Base-by-base conservation (phyloP, 495 filamentous ascomycete species). In the Podospora didyma region DNA sequence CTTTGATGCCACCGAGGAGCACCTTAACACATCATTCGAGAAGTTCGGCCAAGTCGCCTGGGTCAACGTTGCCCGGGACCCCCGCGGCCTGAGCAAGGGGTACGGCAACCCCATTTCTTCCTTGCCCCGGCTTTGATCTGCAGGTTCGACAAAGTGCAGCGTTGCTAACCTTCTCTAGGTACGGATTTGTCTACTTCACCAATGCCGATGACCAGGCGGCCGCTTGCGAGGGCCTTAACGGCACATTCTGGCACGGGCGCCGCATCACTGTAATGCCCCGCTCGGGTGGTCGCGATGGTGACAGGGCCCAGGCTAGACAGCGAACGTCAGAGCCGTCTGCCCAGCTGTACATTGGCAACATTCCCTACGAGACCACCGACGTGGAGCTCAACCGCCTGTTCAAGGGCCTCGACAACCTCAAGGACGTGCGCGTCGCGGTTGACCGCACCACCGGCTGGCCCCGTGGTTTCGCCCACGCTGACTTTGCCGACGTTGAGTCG, bases 331-430 rank as follows among this genome's bases (percentile, higher is more conserved):
- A 53, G 21, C 35, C n/a, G 48, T 82, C 82, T 20, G 79, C 76
- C 51, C 89, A 86, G 5, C 77, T 98, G 34, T 97, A 87, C 71
- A 81, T 98, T 59, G 94, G 94, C 55, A 94, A 95, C 71, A 84
- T 98, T 66, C 82, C 89, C 35, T 96, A 89, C 62, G 89, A 96
- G 70, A 85, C 93, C 74, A 88, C 89, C 3, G 94, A 97, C 62
- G 82, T 81, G 37, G 94, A 98, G 60, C 74, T 98, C 26, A 92
- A 96, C 68, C 74, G 83, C 23, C 72, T 97, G 24, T 95, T 98
- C 78, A 70, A 77, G 42, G 82, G 84, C 14, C 73, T 96, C 41
- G 71, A 76, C 31, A 87, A 89, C 66, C 79, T 94, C 21, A 70
- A 80, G 53, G 92, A 97, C 62, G 85, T 98, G 31, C 84, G 94